A percentile compares a stretch with the other conserved stretches of the same genome.
Evolutionary conservation across 768 basidiomycete species (phyloP).

Genomic region (Crassisporium funariophilum): DNA sequence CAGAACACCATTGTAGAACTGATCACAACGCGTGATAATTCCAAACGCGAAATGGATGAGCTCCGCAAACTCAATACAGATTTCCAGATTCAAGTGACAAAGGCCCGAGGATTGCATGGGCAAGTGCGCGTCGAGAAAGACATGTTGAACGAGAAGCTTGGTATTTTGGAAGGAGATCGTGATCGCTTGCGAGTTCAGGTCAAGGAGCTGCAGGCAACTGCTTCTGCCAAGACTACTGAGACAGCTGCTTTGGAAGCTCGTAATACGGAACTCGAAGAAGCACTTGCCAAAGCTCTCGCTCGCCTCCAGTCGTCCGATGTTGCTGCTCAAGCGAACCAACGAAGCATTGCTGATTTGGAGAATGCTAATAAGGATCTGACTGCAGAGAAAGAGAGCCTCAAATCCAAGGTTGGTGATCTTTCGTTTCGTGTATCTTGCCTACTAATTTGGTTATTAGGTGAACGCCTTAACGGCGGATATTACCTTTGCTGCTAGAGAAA

Average conservation of each 20-base stretch:
- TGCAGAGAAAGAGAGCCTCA: constrained; percentile 58
- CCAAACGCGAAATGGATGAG: constrained; percentile 70
- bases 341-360: constrained; percentile 65
- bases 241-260: constrained; percentile 47
- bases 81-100: constrained; percentile 70
- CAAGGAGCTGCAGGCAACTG: constrained; percentile 52
- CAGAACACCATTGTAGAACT: constrained; percentile 68
- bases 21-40: constrained; percentile 53
- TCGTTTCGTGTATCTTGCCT: constrained; percentile 12
- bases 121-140: constrained; percentile 86
- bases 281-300: constrained; percentile 70
- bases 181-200: constrained; percentile 58
- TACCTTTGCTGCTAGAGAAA: constrained; percentile 61
- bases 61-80: constrained; percentile 68
- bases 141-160: constrained; percentile 61
- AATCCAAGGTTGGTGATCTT: constrained; percentile 57
- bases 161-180: constrained; percentile 62
- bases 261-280: constrained; percentile 69
- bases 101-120: constrained; percentile 76
- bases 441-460: constrained; percentile 41
- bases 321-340: constrained; percentile 57
- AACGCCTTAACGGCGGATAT: constrained; percentile 62
- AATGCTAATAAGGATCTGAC: constrained; percentile 54
- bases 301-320: constrained; percentile 76
- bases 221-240: constrained; percentile 47